These are phyloP conservation scores for Apiotrichum sp. DNA, from an alignment of 1,284 basidiomycete species.

Conservation along the genomic window DNA sequence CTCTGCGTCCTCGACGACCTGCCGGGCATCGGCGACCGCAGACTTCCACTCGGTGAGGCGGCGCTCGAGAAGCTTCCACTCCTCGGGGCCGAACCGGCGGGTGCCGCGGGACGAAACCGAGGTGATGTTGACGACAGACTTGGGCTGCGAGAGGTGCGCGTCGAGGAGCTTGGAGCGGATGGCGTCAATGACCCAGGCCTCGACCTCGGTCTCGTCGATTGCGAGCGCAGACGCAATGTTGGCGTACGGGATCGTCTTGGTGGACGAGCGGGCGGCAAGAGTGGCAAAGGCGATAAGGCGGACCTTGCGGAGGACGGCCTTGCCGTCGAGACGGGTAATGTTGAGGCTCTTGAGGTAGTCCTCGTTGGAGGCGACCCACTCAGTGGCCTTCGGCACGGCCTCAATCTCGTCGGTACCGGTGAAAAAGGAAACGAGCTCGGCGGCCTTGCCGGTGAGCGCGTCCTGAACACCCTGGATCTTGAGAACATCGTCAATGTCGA, in stretches of 20 bases:
- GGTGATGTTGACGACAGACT: slow-evolving; percentile 66
- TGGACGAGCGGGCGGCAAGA: slow-evolving; percentile 68
- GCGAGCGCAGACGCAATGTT: slow-evolving; percentile 65
- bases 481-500: slow-evolving; percentile 76
- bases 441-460: slow-evolving; percentile 27
- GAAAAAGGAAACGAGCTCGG: slow-evolving; percentile 41
- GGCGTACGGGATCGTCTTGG: slow-evolving; percentile 67
- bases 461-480: slow-evolving; percentile 34
- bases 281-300: slow-evolving; percentile 72
- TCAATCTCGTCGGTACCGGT: slow-evolving; percentile 63
- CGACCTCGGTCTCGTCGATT: slow-evolving; percentile 65
- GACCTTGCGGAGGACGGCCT: slow-evolving; percentile 70
- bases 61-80: slow-evolving; percentile 78
- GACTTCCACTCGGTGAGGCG: slow-evolving; percentile 72
- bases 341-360: slow-evolving; percentile 57
- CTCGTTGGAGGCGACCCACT: slow-evolving; percentile 59
- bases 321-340: slow-evolving; percentile 44
- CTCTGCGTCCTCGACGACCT: slow-evolving; percentile 42
- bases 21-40: slow-evolving; percentile 38
- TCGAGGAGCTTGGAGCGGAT: slow-evolving; percentile 75
- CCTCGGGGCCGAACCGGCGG: slow-evolving; percentile 66
- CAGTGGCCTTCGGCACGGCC: slow-evolving; percentile 60
- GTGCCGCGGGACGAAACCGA: slow-evolving; percentile 58
- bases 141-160: slow-evolving; percentile 79
- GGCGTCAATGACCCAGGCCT: slow-evolving; percentile 87